These are phyloP conservation scores for Geotrichum cucujoidarum DNA, from an alignment of 1,139 yeast species.

Conservation along the genomic window DNA sequence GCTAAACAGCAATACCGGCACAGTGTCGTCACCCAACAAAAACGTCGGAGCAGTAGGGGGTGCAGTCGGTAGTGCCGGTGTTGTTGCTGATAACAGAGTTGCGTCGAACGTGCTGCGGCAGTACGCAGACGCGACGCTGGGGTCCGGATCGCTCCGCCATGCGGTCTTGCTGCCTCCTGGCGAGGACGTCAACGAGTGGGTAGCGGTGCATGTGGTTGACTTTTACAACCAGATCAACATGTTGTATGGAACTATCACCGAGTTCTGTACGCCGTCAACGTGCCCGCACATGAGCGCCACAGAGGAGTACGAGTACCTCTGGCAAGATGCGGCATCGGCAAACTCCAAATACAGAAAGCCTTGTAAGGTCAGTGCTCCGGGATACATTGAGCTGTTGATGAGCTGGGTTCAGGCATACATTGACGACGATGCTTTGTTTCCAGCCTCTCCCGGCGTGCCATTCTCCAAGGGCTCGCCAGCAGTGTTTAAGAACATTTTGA, in stretches of 20 bases:
- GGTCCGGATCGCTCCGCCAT: constrained; percentile 83
- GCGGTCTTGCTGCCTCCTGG: constrained; percentile 93
- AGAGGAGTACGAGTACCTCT: constrained; percentile 89
- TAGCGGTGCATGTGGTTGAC: constrained; percentile 72
- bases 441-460: constrained; percentile 82
- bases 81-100: constrained; percentile 23
- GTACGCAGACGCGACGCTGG: constrained; percentile 90
- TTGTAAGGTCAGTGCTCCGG: constrained; percentile 84
- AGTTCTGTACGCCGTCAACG: constrained; percentile 84
- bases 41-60: too few relatives aligned
- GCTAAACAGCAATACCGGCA: too few relatives aligned
- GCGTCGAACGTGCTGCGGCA: constrained; percentile 44
- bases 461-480: constrained; percentile 51
- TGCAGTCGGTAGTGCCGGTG: background rate
- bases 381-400: constrained; percentile 87
- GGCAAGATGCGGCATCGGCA: constrained; percentile 82
- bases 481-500: constrained; percentile 77
- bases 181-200: constrained; percentile 90
- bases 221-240: constrained; percentile 93
- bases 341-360: constrained; percentile 46
- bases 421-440: constrained; percentile 86
- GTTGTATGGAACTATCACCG: constrained; percentile 94
- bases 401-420: constrained; percentile 87
- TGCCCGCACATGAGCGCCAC: constrained; percentile 98
- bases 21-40: too few relatives aligned